Evolutionary conservation across 2,329 filamentous ascomycete genomes (phyloP).

Genomic region (Onygenales sp.): DNA sequence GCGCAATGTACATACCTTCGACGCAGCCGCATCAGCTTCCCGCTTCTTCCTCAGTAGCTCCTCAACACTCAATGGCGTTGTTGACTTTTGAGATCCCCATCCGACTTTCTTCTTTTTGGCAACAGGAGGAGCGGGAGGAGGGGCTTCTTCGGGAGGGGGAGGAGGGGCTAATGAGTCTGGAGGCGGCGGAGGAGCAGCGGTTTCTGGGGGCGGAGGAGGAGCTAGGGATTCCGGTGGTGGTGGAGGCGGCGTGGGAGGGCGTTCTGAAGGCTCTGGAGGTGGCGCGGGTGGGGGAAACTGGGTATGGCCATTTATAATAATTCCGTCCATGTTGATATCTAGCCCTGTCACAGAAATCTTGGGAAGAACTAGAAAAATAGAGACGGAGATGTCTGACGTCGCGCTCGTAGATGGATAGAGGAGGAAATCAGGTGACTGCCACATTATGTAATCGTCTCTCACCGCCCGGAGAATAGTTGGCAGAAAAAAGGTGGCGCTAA

Average conservation of each 20-base stretch:
- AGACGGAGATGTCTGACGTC: background rate
- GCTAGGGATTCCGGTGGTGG: slow-evolving; percentile 27
- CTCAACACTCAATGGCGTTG: slow-evolving; percentile 65
- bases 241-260: slow-evolving; percentile 32
- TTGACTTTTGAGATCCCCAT: slow-evolving; percentile 25
- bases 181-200: slow-evolving; percentile 27
- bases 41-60: slow-evolving; percentile 78
- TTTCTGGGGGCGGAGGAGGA: slow-evolving; percentile 34
- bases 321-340: slow-evolving; percentile 23
- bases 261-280: slow-evolving; percentile 27
- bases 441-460: too few relatives aligned
- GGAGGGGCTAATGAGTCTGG: slow-evolving; percentile 26
- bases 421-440: too few relatives aligned
- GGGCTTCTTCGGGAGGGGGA: slow-evolving; percentile 33
- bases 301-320: slow-evolving; percentile 19
- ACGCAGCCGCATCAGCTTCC: slow-evolving; percentile 70
- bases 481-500: too few relatives aligned
- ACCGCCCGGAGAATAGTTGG: too few relatives aligned
- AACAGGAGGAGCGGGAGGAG: slow-evolving; percentile 33
- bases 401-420: too few relatives aligned
- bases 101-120: slow-evolving; percentile 49
- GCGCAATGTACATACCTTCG: slow-evolving; percentile 48
- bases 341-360: background rate
- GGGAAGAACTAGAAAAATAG: background rate
- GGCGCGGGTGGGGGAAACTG: slow-evolving; percentile 21